phyloP scores from a whole-genome alignment of 2,329 filamentous ascomycete genomes.

The Capronia epimyces region DNA sequence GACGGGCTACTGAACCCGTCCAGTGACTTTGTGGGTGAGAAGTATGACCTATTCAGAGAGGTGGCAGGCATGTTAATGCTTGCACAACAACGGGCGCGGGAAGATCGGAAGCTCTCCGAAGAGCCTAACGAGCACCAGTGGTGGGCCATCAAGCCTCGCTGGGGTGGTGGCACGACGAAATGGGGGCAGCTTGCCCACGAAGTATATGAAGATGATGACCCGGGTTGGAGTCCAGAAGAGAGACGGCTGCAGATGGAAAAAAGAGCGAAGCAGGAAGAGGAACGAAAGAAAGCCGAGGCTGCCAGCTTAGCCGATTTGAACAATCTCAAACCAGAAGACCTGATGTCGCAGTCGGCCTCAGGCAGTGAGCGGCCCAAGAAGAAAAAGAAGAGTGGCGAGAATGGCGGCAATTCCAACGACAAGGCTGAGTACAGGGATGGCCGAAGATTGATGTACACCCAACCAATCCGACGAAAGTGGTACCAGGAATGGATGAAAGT shows the following conservation, averaged over 20 bases:
- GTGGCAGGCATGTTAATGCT: slow-evolving; percentile 53
- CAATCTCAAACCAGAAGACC: slow-evolving; percentile 22
- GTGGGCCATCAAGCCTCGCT: slow-evolving; percentile 54
- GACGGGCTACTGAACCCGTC: slow-evolving; percentile 12
- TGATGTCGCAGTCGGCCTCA: slow-evolving; percentile 16
- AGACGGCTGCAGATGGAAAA: slow-evolving; percentile 25
- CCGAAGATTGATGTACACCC: slow-evolving; percentile 22
- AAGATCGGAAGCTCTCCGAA: slow-evolving; percentile 47
- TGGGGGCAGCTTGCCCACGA: slow-evolving; percentile 31
- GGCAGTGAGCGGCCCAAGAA: slow-evolving; percentile 30
- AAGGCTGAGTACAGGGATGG: slow-evolving; percentile 26
- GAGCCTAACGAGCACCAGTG: slow-evolving; percentile 52
- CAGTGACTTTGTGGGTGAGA: slow-evolving; percentile 32
- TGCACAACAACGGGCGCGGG: slow-evolving; percentile 56
- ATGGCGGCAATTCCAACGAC: slow-evolving; percentile 5
- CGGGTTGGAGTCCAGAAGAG: slow-evolving; percentile 35
- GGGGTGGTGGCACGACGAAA: slow-evolving; percentile 47
- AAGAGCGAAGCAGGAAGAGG: slow-evolving; percentile 20
- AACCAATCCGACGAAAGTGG: slow-evolving; percentile 27
- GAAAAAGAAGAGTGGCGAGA: slow-evolving; percentile 26
- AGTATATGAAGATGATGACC: slow-evolving; percentile 28
- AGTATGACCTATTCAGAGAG: slow-evolving; percentile 54
- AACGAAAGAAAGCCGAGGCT: slow-evolving; percentile 16
- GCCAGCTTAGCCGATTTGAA: slow-evolving; percentile 16
- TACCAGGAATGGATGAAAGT: slow-evolving; percentile 28